A percentile compares a stretch with the other conserved stretches of the same genome.
Evolutionary conservation across 805 yeast species (phyloP).

Genomic region (Candida schatavii): DNA sequence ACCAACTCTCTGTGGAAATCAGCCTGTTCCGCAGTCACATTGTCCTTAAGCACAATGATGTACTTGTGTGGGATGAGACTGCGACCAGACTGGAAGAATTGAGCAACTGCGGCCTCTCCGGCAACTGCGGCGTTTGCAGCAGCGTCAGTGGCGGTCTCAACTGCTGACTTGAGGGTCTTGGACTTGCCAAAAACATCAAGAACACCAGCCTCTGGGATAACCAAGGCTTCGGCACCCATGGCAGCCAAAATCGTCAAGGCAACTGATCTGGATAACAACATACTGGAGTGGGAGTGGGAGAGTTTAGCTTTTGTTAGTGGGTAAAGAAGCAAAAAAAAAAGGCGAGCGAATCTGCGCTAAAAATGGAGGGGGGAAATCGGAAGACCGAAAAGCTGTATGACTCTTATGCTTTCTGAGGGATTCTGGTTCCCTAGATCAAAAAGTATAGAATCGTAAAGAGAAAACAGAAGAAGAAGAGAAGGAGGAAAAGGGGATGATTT

Average conservation of each 20-base stretch:
- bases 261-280: conserved; percentile 41
- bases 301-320: not conserved
- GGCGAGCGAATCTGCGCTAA: too few species aligned
- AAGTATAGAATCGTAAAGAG: conserved; percentile 1
- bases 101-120: conserved; percentile 28
- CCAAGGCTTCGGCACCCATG: conserved; percentile 46
- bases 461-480: not conserved
- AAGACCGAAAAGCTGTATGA: too few species aligned
- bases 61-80: conserved; percentile 69
- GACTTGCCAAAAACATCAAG: conserved; percentile 31
- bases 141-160: not conserved
- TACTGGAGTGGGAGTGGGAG: conserved; percentile 8
- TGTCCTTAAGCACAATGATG: conserved; percentile 80
- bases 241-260: conserved; percentile 43
- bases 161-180: not conserved
- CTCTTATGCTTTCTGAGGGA: too few species aligned
- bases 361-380: not conserved
- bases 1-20: conserved; percentile 70
- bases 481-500: not conserved
- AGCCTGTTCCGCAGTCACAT: conserved; percentile 49
- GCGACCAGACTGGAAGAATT: conserved; percentile 45
- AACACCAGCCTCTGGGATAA: conserved; percentile 54
- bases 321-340: not conserved
- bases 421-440: too few species aligned
- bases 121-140: conserved; percentile 8